Evolutionary conservation across 257 asterid species (phyloP), one percentile per base, ranked within the genome.

Genomic region (Parsonsia alboflavescens): DNA sequence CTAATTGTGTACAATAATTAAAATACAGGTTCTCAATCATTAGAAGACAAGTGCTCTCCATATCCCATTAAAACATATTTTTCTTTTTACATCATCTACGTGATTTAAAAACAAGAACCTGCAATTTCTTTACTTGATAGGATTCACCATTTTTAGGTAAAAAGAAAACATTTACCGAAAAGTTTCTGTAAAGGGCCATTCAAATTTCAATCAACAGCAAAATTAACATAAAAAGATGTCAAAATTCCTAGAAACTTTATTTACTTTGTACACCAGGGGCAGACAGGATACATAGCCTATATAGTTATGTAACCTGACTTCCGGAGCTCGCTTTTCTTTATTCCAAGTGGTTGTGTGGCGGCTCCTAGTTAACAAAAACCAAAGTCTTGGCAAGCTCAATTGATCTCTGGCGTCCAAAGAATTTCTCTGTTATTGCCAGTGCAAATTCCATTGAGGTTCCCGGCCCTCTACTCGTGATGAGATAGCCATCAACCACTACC

Each of bases 371-470:
- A 72, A 83, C 88, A 74, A 92, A 89, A 70, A 94, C 79, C 97
- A 92, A 81, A 44, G 80, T 54, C 85, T 92, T 88, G 8, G 92
- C 97, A 41, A 90, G 84, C 78, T 89, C 97, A 9, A 88, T 69
- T 24, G 93, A 90, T 80, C 82, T 88, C 52, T 86, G 33, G 46
- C 86, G 89, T 65, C 97, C 97, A 11, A 88, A 85, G 13, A 90
- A 79, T 87, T 92, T 92, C 50, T 94, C 96, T 3, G 79, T 72
- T 3, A 94, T 91, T 26, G 85, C 93, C 81, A 94, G 69, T 0
- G 97, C 84, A 19, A 90, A 94, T 84, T 94, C 99, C 96, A 92
- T 85, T 19, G 96, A 69, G 62, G 97, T 92, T 78, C 97, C 99
- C 1, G 97, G 99, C 58, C 97, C 99, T 86, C 96, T 87, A 71